Evolutionary conservation across 257 asterid species (phyloP).

Genomic region (Solanum ossicruentum): DNA sequence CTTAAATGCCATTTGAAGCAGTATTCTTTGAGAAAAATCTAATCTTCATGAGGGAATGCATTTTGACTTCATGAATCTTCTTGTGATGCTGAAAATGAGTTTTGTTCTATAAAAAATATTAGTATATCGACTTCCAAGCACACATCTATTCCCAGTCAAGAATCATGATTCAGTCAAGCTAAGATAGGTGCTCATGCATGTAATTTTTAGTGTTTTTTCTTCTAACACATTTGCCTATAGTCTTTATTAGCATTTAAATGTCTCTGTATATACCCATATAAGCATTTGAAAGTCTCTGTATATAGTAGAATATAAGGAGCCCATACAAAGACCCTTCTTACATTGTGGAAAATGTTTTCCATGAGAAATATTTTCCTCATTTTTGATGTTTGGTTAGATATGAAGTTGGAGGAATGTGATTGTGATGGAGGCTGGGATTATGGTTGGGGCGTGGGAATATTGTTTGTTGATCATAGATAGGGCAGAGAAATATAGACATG

Average conservation of each 20-base stretch:
- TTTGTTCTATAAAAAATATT: not conserved
- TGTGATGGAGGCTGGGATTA: not conserved
- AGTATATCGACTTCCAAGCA: not conserved
- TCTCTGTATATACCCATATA: not conserved
- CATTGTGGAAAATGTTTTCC: not conserved
- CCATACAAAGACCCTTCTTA: not conserved
- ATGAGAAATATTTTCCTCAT: not conserved
- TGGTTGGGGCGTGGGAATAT: not conserved
- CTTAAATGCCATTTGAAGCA: not conserved
- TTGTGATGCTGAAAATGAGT: not conserved
- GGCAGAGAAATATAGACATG: not conserved
- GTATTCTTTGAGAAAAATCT: not conserved
- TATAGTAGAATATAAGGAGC: not conserved
- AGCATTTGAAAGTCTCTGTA: not conserved
- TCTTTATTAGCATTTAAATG: not conserved
- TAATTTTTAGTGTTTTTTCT: not conserved
- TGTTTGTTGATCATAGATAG: not conserved
- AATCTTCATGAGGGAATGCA: not conserved
- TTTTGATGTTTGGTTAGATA: not conserved
- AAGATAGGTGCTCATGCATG: not conserved
- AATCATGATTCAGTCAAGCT: not conserved
- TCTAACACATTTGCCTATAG: not conserved
- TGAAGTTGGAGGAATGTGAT: not conserved
- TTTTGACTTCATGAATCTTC: not conserved
- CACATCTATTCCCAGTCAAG: not conserved